phyloP scores from a whole-genome alignment of 169 alveolate genomes.

The Ichthyophthirius multifiliis region DNA sequence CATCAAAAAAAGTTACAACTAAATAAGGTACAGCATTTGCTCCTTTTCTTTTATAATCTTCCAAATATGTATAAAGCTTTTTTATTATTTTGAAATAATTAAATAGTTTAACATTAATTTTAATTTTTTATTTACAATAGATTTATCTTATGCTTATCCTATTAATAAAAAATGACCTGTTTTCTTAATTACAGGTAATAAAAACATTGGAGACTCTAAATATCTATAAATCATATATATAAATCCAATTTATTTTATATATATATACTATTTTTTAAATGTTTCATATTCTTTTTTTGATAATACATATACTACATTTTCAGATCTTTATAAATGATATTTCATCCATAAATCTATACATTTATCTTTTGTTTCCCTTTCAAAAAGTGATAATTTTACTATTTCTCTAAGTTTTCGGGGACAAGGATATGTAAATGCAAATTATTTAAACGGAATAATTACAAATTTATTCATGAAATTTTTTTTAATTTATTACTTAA shows the following conservation, averaged over 20 bases:
- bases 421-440: conserved; percentile 66
- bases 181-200: conserved; percentile 57
- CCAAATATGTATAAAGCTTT: conserved; percentile 54
- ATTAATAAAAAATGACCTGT: conserved; percentile 46
- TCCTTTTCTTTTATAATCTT: conserved; percentile 57
- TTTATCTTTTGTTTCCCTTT: conserved; percentile 41
- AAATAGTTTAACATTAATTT: background rate
- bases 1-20: conserved; percentile 69
- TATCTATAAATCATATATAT: background rate
- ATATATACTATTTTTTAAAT: background rate
- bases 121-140: background rate
- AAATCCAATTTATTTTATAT: background rate
- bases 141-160: conserved; percentile 29
- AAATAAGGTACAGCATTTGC: conserved; percentile 54
- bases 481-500: no score
- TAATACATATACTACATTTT: conserved; percentile 46
- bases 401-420: conserved; percentile 69
- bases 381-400: conserved; percentile 49
- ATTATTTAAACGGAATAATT: no score
- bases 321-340: conserved; percentile 42
- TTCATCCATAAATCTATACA: conserved; percentile 54
- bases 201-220: conserved; percentile 51
- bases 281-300: conserved; percentile 27
- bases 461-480: no score
- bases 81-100: background rate